Evolutionary conservation across 1,284 basidiomycete species (phyloP), one percentile per base, ranked within the genome.

Genomic region (Malassezia furfur): DNA sequence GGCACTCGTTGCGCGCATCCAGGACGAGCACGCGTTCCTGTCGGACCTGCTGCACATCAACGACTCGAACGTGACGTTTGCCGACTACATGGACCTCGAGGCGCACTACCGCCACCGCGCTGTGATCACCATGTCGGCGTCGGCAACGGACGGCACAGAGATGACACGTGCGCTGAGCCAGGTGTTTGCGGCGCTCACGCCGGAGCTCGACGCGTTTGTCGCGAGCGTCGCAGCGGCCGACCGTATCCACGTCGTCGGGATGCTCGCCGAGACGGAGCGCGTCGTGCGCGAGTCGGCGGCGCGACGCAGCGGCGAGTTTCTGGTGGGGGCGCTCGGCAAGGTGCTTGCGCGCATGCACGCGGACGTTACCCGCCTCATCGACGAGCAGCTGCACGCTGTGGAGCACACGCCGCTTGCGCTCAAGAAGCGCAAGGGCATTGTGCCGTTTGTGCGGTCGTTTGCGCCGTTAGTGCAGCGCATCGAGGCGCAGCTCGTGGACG

Each of bases 81-180:
- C 93, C 9, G 93, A 96, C 76, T 91, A 94, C 68, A 88, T 91
- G 83, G 84, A 85, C 46, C 78, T 98, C 59, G 93, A 96, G 72
- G 87, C 85, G 52, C 96, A 94, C 77, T 96, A 96, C 79, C 81
- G 88, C 22, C 80, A 91, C 36, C 87, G 94, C 67, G 93, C 93
- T 2, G 81, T 85, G 9, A 66, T 49, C 10, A 52, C 43, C 35
- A 40, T n/a, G 38, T 10, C 49, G 4, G 10, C 37, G 2, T 3
- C 54, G 11, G 11, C 43, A n/a, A 22, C 45, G 0, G 65, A 63
- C 3, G 47, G 68, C 38, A 52, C 65, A 15, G 66, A 68, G 48
- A 70, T 74, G 69, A 62, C 65, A 39, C 59, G 56, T 2, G 88
- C 89, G 17, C 84, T 96, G 84, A 91, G 96, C 63, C 78, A 94